A percentile compares a stretch with the other conserved stretches of the same genome.
Evolutionary conservation across 352 stramenopile genomes (phyloP).

Genomic region (Globisporangium echinulatum): DNA sequence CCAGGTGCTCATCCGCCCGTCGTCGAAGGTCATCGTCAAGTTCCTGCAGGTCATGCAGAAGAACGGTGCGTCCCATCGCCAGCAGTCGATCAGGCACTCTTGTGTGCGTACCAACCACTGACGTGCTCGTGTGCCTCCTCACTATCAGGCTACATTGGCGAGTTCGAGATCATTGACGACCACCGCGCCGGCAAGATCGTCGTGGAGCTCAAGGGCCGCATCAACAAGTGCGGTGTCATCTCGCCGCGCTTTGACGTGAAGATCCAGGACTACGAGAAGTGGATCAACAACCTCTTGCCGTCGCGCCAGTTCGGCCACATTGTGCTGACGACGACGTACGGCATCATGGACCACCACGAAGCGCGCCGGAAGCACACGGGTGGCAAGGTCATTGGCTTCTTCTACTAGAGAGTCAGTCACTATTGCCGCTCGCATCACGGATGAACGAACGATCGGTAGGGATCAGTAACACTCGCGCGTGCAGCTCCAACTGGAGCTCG

Average conservation of each 20-base stretch:
- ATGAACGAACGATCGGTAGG: constrained; percentile 1
- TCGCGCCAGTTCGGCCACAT: constrained; percentile 99
- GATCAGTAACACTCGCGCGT: constrained; percentile 8
- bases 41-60: constrained; percentile 99
- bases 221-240: constrained; percentile 99
- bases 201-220: constrained; percentile 95
- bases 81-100: too few species aligned
- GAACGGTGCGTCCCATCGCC: constrained; percentile 81
- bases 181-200: constrained; percentile 99
- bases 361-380: constrained; percentile 99
- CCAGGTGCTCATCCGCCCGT: constrained; percentile 98
- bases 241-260: constrained; percentile 98
- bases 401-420: constrained; percentile 89
- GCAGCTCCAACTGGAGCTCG: neutral
- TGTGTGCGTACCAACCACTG: neutral
- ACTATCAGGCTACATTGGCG: constrained; percentile 97
- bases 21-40: constrained; percentile 99
- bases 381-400: constrained; percentile 99
- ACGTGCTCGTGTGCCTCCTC: neutral
- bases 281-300: constrained; percentile 98
- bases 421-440: neutral
- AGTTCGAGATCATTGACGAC: constrained; percentile 99
- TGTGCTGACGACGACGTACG: constrained; percentile 84
- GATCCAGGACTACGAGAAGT: constrained; percentile 98
- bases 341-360: constrained; percentile 91